Evolutionary conservation across 148 eudicot species (phyloP), one percentile per base, ranked within the genome.

Genomic region (Vaccinium myrtillus): DNA sequence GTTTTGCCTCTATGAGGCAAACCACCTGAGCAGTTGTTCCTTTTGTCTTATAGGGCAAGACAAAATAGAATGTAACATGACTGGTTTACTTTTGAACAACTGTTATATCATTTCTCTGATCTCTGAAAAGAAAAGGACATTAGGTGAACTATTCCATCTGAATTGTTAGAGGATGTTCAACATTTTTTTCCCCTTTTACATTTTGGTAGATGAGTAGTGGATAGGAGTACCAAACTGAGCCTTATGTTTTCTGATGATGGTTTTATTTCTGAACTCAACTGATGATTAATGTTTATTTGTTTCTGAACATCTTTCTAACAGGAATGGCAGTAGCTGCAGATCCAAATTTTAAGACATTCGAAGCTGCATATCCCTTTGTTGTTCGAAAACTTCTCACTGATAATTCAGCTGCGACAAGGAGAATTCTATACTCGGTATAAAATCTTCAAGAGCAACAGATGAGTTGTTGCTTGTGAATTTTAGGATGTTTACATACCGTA

Each of bases 321-420:
- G 99, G 99, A 78, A 85, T 97, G 88, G 99, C 99, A 39, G 78
- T 97, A 77, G 98, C 96, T 87, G 97, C 90, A 8, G 98, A 97
- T 91, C 92, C 95, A 69, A 91, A 86, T 65, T 97, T 97, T 83
- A 95, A 89, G 88, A 95, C 99, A 71, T 97, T 97, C 87, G 98
- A 97, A 88, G 96, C 98, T 90, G 98, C 99, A 83, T 94, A 92
- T 86, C 99, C 98, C 0, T 95, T 90, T 86, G 98, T 97, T 88
- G 95, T 97, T 82, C 95, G 91, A 54, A 97, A 97, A 86, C 93
- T 97, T 87, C 94, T 97, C 49, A 92, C 95, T 81, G 99, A 97
- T 86, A 94, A 97, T 86, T 94, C 99, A 76, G 89, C 89, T 79
- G 92, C 92, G 39, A 89, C 94, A 65, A 94, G 93, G 91, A 93